Evolutionary conservation across 495 filamentous ascomycete genomes (phyloP), one percentile per base, ranked within the genome.

Genomic region (Paragyromitra xinjiangensis): DNA sequence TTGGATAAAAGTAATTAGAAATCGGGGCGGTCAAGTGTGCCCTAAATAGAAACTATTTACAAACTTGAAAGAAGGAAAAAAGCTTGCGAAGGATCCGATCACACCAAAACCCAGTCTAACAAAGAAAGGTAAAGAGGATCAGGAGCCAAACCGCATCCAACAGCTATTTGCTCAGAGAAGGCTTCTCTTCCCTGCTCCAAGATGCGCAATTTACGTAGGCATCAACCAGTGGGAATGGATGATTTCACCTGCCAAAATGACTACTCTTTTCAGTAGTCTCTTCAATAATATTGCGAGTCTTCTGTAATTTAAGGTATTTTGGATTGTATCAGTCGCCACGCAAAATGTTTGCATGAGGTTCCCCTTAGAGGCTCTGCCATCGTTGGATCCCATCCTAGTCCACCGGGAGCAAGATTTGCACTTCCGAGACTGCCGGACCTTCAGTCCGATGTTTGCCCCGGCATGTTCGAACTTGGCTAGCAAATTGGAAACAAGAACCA

Each of bases 1-100:
- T 6, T 19, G 29, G 3, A 64, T 64, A 44, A 64, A 58, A 69
- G 56, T 34, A 64, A 75, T 80, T 79, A 71, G 78, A 42, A 39
- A 76, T 75, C 16, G 59, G 62, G 14, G 82, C 77, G 67, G 19
- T 40, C 58, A 51, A 37, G 40, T 3, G n/a, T 14, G 42, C 56
- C 56, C 56, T 62, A 16, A 61, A 16, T 53, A 16, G 39, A 24
- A 39, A 59, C 1, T 40, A 40, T 62, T 62, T 62, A 62, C 34
- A 71, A 71, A 34, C n/a, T 22, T 69, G 66, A 34, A 69, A 44
- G 62, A 64, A 66, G 40, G 3, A 6, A 66, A 66, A 51, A 70
- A 8, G 39, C 53, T 65, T 51, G 55, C 55, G 42, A 9, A 14
- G 45, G 45, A 67, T 67, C 26, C 45, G 34, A 40, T 55, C 50